A percentile compares a stretch with the other conserved stretches of the same genome.
phyloP scores from a whole-genome alignment of 176 grass and related monocot genomes.

The Eragrostis curvula region DNA sequence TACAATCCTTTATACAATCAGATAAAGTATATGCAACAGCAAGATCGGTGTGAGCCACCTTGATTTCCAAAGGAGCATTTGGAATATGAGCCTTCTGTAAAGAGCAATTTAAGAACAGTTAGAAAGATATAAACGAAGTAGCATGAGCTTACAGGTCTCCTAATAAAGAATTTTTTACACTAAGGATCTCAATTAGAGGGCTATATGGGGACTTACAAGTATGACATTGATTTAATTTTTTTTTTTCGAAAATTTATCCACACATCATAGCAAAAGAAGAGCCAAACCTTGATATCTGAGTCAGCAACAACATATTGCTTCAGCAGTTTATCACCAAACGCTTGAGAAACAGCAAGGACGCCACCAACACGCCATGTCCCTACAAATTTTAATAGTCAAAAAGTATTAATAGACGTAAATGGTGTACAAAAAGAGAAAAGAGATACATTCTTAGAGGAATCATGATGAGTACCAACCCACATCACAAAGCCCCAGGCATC shows the following conservation, averaged over 20 bases:
- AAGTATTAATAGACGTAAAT: neutral
- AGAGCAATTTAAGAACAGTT: conserved; percentile 40
- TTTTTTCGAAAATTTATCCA: neutral
- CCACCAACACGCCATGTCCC: conserved; percentile 97
- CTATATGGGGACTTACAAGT: neutral
- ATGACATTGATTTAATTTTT: neutral
- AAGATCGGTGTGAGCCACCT: conserved; percentile 57
- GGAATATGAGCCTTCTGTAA: conserved; percentile 61
- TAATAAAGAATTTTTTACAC: conserved; percentile 15
- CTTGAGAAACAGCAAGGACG: conserved; percentile 89
- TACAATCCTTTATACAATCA: conserved; percentile 67
- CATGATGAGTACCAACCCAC: conserved; percentile 76
- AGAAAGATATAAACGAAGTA: conserved; percentile 26
- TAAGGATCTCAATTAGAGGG: conserved; percentile 10
- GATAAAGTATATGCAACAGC: conserved; percentile 50
- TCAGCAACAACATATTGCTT: conserved; percentile 95
- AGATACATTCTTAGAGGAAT: conserved; percentile 1
- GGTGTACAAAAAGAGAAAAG: neutral
- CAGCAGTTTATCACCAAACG: conserved; percentile 86
- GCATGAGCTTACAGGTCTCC: conserved; percentile 8
- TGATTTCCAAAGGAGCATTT: conserved; percentile 49
- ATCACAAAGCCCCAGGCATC: conserved; percentile 93
- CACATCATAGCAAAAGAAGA: neutral
- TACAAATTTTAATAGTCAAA: conserved; percentile 40
- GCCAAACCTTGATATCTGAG: conserved; percentile 78